These are phyloP conservation scores for Cercospora sp. DNA, from an alignment of 2,329 filamentous ascomycete genomes.

Conservation along the genomic window DNA sequence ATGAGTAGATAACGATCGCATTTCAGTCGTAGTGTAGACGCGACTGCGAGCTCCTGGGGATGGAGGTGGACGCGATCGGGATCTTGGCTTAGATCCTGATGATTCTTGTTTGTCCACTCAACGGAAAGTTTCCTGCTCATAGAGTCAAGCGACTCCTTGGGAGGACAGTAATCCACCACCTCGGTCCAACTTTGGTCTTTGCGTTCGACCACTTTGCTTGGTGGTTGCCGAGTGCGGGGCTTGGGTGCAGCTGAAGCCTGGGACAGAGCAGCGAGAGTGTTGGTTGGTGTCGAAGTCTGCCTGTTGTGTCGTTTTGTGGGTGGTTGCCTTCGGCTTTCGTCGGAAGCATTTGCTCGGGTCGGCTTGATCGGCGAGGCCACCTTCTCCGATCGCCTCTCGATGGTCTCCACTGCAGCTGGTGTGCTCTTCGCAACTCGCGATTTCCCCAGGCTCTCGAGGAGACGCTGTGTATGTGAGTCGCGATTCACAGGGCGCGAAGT, in stretches of 20 bases:
- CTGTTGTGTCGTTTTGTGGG: constrained; percentile 21
- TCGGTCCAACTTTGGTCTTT: constrained; percentile 31
- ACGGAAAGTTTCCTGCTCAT: constrained; percentile 18
- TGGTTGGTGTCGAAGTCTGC: constrained; percentile 20
- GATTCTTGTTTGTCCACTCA: constrained; percentile 61
- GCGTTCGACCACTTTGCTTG: constrained; percentile 32
- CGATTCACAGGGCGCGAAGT: constrained; percentile 10
- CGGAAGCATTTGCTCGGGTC: neutral
- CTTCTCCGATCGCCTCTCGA: constrained; percentile 13
- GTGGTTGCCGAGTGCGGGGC: constrained; percentile 31
- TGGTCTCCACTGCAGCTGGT: neutral
- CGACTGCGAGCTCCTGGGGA: constrained; percentile 73
- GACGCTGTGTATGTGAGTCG: constrained; percentile 20
- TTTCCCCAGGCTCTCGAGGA: constrained; percentile 23
- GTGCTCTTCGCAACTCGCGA: constrained; percentile 21
- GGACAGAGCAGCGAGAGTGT: constrained; percentile 8
- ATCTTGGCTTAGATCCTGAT: constrained; percentile 73
- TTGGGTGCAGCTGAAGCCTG: constrained; percentile 26
- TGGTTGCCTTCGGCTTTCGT: constrained; percentile 15
- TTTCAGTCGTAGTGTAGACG: constrained; percentile 75
- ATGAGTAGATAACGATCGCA: constrained; percentile 87
- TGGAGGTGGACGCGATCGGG: constrained; percentile 70
- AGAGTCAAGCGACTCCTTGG: constrained; percentile 28
- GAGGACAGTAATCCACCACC: constrained; percentile 33
- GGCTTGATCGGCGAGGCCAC: constrained; percentile 10